These are phyloP conservation scores for Pestalotiopsis sp. DNA, from an alignment of 2,329 filamentous ascomycete species.

Conservation along the genomic window DNA sequence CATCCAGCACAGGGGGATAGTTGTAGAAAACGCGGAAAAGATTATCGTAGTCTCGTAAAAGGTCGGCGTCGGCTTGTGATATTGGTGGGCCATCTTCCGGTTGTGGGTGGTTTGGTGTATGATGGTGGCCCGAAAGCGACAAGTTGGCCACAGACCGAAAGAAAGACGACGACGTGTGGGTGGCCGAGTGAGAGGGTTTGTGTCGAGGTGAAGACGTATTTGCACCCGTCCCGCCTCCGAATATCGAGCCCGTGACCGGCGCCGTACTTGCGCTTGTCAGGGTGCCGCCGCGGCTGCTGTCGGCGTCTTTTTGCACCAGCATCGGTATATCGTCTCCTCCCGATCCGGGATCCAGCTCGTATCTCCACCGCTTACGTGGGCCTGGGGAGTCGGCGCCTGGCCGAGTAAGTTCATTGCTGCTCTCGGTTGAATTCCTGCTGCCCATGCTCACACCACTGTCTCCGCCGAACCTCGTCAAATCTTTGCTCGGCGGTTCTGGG, in stretches of 20 bases:
- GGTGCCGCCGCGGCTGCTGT: slow-evolving; percentile 21
- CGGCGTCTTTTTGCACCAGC: slow-evolving; percentile 76
- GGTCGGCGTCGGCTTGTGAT: slow-evolving; percentile 68
- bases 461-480: slow-evolving; percentile 59
- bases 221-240: slow-evolving; percentile 56
- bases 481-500: slow-evolving; percentile 35
- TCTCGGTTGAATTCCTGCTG: slow-evolving; percentile 35
- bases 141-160: slow-evolving; percentile 89
- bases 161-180: slow-evolving; percentile 58
- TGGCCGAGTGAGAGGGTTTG: slow-evolving; percentile 54
- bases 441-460: slow-evolving; percentile 38
- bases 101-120: slow-evolving; percentile 16
- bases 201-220: slow-evolving; percentile 58
- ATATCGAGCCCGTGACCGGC: slow-evolving; percentile 49
- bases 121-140: slow-evolving; percentile 50
- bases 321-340: slow-evolving; percentile 81
- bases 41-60: slow-evolving; percentile 92
- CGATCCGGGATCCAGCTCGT: slow-evolving; percentile 79
- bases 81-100: slow-evolving; percentile 39
- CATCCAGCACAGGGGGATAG: slow-evolving; percentile 79
- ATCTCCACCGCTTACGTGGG: slow-evolving; percentile 74
- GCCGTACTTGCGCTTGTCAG: slow-evolving; percentile 17
- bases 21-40: slow-evolving; percentile 97
- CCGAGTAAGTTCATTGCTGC: slow-evolving; percentile 37
- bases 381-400: slow-evolving; percentile 37